Percentiles rank a stretch among this genome's conserved stretches.
phyloP scores from a whole-genome alignment of 345 rosid species.

The Acer saccharum region DNA sequence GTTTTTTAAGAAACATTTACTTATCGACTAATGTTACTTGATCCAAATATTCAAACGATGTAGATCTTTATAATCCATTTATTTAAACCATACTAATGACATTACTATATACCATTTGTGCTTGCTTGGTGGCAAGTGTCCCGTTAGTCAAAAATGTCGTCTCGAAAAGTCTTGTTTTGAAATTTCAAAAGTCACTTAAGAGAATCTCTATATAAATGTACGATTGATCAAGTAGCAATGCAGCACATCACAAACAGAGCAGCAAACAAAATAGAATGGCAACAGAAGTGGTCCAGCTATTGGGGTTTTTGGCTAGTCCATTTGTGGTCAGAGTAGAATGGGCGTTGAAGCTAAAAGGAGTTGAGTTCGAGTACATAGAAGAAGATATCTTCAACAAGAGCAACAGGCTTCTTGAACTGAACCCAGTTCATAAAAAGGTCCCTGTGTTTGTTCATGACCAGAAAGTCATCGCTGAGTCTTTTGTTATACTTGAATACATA shows the following conservation, averaged over 20 bases:
- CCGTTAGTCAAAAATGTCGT: not conserved
- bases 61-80: too few relatives aligned
- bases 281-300: not conserved
- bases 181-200: not conserved
- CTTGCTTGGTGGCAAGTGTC: too few relatives aligned
- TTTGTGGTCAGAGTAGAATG: constrained; percentile 10
- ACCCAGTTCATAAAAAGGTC: constrained; percentile 27
- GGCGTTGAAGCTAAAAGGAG: constrained; percentile 32
- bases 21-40: too few relatives aligned
- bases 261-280: not conserved
- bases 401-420: constrained; percentile 16
- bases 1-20: too few relatives aligned
- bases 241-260: not conserved
- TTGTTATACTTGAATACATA: constrained; percentile 33
- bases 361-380: constrained; percentile 17
- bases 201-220: not conserved
- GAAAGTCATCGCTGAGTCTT: constrained; percentile 28
- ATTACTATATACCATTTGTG: too few relatives aligned
- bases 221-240: too few relatives aligned
- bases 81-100: too few relatives aligned
- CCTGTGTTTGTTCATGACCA: constrained; percentile 29
- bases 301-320: constrained; percentile 18
- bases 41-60: too few relatives aligned
- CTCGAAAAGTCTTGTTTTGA: not conserved
- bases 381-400: constrained; percentile 20